Evolutionary conservation across 176 grass and related monocot species (phyloP).

Genomic region (Paspalum notatum): DNA sequence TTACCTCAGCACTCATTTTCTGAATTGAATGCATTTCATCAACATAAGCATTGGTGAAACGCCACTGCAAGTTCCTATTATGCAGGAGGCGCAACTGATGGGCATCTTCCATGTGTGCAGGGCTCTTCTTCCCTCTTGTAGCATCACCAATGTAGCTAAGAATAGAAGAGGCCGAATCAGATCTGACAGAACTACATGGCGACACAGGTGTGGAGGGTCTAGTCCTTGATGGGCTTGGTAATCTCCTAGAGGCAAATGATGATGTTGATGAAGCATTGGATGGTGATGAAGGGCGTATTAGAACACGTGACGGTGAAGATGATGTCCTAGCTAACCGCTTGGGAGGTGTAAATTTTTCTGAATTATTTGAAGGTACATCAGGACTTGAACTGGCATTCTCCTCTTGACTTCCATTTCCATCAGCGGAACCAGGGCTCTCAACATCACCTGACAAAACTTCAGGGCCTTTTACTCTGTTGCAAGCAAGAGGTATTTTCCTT

Average conservation of each 20-base stretch:
- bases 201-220: constrained; percentile 87
- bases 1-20: constrained; percentile 88
- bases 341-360: constrained; percentile 49
- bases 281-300: constrained; percentile 62
- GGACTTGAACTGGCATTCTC: constrained; percentile 52
- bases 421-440: constrained; percentile 46
- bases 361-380: constrained; percentile 58
- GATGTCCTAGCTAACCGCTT: constrained; percentile 60
- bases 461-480: constrained; percentile 44
- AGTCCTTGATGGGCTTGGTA: constrained; percentile 65
- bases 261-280: constrained; percentile 43
- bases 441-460: constrained; percentile 46
- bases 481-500: constrained; percentile 48
- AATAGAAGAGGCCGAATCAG: constrained; percentile 58
- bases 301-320: constrained; percentile 60
- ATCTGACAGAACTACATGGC: constrained; percentile 73
- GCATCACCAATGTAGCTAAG: constrained; percentile 71
- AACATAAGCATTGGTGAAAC: constrained; percentile 80
- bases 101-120: constrained; percentile 72
- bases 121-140: constrained; percentile 73
- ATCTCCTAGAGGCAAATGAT: constrained; percentile 58
- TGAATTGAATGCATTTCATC: constrained; percentile 77
- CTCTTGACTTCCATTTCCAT: constrained; percentile 57
- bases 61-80: constrained; percentile 87
- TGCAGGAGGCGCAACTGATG: constrained; percentile 83